Percentiles rank a stretch among this genome's conserved stretches.
Conservation (phyloP, 2,329 filamentous ascomycete genomes). For the Penicillium corylophilum region DNA sequence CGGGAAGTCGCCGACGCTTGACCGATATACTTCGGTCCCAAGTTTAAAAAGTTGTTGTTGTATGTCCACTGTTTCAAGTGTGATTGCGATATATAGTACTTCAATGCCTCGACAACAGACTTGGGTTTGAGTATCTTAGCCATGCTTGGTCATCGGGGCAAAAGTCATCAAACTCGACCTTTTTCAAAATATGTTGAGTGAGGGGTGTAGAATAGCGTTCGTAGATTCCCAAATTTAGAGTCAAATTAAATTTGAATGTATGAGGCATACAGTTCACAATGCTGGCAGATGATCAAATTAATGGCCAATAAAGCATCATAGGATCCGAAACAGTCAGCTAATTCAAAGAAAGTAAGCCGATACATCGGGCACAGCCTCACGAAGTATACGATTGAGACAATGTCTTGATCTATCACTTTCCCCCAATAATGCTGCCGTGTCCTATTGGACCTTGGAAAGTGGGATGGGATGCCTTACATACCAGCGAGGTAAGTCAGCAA, state of each 20-base stretch:
- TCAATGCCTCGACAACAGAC: not conserved
- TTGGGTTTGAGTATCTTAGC: not conserved
- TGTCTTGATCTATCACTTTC: not conserved
- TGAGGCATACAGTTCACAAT: not conserved
- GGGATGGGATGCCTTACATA: not conserved
- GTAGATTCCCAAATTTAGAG: no score
- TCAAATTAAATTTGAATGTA: not conserved
- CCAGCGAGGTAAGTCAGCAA: no score
- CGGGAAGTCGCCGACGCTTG: not conserved
- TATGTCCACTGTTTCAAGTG: not conserved
- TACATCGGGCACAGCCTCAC: not conserved
- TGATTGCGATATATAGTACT: not conserved
- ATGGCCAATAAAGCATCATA: not conserved
- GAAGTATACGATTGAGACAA: not conserved
- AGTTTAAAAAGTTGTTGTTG: not conserved
- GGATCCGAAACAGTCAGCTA: not conserved
- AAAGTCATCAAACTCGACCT: not conserved
- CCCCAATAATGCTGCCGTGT: not conserved
- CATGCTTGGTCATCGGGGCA: not conserved
- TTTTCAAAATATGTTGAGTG: not conserved
- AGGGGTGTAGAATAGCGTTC: not conserved
- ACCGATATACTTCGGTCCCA: not conserved
- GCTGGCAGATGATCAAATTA: not conserved
- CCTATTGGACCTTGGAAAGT: not conserved
- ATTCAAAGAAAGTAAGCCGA: not conserved